A percentile compares a stretch with the other conserved stretches of the same genome.
phyloP scores from a whole-genome alignment of 805 yeast genomes.

The Wickerhamiella cacticola region DNA sequence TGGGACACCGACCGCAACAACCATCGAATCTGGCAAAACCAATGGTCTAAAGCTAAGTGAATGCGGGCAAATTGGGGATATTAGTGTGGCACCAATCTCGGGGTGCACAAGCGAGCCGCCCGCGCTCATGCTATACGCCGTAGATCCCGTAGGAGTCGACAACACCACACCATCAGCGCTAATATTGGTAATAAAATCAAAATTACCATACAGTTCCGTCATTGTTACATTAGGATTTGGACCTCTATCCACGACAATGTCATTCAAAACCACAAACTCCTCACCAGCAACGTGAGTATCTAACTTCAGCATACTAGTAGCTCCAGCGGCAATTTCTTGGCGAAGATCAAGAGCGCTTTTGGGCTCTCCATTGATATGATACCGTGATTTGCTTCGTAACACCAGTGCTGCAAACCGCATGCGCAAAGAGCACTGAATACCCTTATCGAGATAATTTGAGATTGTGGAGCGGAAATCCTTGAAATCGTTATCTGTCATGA shows the following conservation, averaged over 20 bases:
- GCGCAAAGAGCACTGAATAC: conserved; percentile 66
- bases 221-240: conserved; percentile 87
- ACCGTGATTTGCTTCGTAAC: conserved; percentile 23
- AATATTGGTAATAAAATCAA: conserved; percentile 69
- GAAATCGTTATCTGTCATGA: conserved; percentile 74
- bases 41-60: conserved; percentile 88
- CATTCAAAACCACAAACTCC: conserved; percentile 62
- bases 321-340: conserved; percentile 33
- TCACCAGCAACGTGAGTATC: conserved; percentile 28
- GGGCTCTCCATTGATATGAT: conserved; percentile 11
- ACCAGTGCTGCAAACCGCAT: conserved; percentile 83
- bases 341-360: conserved; percentile 26
- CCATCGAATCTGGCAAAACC: conserved; percentile 86
- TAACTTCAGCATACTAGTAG: background rate
- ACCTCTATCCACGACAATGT: conserved; percentile 83
- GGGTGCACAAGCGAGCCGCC: conserved; percentile 95
- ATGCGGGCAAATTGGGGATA: conserved; percentile 95
- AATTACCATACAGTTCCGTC: conserved; percentile 82
- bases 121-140: conserved; percentile 89
- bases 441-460: conserved; percentile 47
- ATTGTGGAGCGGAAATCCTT: conserved; percentile 55
- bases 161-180: conserved; percentile 90
- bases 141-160: conserved; percentile 93
- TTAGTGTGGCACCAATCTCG: conserved; percentile 79
- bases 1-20: conserved; percentile 71